Percentiles rank a stretch among this genome's conserved stretches.
Evolutionary conservation across 106 monocot genomes (phyloP).

Genomic region (Amphibolis antarctica): DNA sequence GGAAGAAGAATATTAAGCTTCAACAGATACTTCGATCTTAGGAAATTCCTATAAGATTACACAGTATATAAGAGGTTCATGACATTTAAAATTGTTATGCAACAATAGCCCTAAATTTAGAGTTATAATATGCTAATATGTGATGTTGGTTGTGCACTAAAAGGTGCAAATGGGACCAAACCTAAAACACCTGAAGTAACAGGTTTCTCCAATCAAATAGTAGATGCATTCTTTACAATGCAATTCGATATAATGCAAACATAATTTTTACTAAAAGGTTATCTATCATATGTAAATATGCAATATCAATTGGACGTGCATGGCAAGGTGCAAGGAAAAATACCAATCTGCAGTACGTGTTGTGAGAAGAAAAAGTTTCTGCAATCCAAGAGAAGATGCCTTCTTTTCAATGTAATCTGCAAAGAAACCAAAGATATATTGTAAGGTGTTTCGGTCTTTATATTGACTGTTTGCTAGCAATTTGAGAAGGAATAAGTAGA

Average conservation of each 20-base stretch:
- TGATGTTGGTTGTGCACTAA: neutral
- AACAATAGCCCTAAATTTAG: too few species aligned
- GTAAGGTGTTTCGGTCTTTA: neutral
- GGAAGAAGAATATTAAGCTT: neutral
- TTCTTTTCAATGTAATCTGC: constrained; percentile 79
- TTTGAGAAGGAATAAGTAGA: too few species aligned
- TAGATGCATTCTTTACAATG: too few species aligned
- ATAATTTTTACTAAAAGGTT: too few species aligned
- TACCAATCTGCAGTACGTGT: constrained; percentile 85
- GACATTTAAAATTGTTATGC: too few species aligned
- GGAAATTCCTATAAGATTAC: too few species aligned
- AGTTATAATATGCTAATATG: neutral
- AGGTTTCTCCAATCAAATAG: too few species aligned
- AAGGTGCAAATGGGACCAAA: too few species aligned
- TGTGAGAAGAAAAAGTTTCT: constrained; percentile 82
- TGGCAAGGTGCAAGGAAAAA: neutral
- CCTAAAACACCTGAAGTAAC: too few species aligned
- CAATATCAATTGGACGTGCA: neutral
- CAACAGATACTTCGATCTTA: neutral
- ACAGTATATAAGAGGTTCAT: too few species aligned
- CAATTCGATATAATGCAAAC: too few species aligned
- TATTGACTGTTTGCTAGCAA: neutral
- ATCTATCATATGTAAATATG: neutral
- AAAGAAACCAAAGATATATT: neutral
- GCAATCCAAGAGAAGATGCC: constrained; percentile 54